phyloP scores from a whole-genome alignment of 805 yeast genomes.

The Starmerella lactis-condensi region DNA sequence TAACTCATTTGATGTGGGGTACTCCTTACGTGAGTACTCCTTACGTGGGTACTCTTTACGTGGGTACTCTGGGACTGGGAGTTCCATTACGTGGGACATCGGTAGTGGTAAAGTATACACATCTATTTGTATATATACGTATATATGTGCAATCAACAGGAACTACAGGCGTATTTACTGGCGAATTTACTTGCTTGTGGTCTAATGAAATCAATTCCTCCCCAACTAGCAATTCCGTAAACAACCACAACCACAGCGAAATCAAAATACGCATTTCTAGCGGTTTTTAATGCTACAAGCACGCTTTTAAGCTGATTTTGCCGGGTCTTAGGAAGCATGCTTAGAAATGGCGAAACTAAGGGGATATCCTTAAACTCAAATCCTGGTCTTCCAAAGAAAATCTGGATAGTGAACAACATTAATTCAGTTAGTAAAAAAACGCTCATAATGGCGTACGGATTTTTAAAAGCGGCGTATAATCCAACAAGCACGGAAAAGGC shows the following conservation, averaged over 20 bases:
- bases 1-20: too few species aligned
- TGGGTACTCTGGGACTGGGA: too few species aligned
- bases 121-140: too few species aligned
- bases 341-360: slow-evolving; percentile 15
- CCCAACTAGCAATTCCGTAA: slow-evolving; percentile 13
- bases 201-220: slow-evolving; percentile 7
- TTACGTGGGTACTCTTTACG: too few species aligned
- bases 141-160: too few species aligned
- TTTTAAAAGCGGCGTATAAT: slow-evolving; percentile 12
- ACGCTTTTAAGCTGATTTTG: slow-evolving; percentile 15
- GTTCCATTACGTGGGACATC: too few species aligned
- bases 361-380: slow-evolving; percentile 14
- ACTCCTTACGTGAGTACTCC: too few species aligned
- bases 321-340: slow-evolving; percentile 19
- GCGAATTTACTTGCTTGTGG: too few species aligned
- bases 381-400: slow-evolving; percentile 15
- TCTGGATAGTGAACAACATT: slow-evolving; percentile 15
- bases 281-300: slow-evolving; percentile 9
- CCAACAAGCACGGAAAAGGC: slow-evolving; percentile 14
- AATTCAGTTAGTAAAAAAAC: slow-evolving; percentile 16
- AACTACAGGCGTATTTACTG: too few species aligned
- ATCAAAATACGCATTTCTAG: slow-evolving; percentile 16
- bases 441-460: slow-evolving; percentile 13
- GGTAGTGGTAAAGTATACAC: too few species aligned
- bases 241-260: slow-evolving; percentile 18